Evolutionary conservation across 129 eudicot genomes (phyloP).

Genomic region (Dittrichia graveolens): DNA sequence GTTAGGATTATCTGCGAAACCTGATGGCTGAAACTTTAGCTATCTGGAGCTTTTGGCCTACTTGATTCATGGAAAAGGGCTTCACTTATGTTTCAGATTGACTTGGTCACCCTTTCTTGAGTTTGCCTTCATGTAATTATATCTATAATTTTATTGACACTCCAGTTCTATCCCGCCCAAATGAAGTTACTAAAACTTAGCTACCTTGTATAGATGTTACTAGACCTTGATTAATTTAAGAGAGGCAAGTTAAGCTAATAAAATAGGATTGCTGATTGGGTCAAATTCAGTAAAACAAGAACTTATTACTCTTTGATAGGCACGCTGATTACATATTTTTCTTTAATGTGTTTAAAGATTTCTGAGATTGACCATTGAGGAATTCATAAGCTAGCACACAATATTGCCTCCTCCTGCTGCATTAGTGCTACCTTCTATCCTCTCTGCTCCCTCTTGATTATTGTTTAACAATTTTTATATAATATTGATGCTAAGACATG

Average conservation of each 20-base stretch:
- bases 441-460: slow-evolving; percentile 8
- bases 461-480: not conserved
- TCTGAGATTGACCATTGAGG: not conserved
- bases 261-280: not conserved
- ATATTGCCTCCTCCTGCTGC: not conserved
- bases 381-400: not conserved
- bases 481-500: not conserved
- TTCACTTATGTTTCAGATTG: too few species aligned
- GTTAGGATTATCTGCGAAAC: not conserved
- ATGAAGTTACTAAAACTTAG: not conserved
- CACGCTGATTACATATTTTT: not conserved
- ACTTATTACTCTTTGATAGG: slow-evolving; percentile 8
- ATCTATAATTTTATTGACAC: not conserved
- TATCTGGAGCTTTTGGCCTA: too few species aligned
- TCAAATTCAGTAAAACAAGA: not conserved
- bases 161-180: not conserved
- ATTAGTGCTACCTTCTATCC: slow-evolving; percentile 7
- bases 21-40: not conserved
- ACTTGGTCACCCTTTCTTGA: too few species aligned
- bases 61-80: too few species aligned
- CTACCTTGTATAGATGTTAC: slow-evolving; percentile 6
- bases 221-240: slow-evolving; percentile 5
- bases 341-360: slow-evolving; percentile 11
- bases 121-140: not conserved
- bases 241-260: not conserved